These are phyloP conservation scores for Aspergillus steynii DNA, from an alignment of 495 filamentous ascomycete species.

Conservation along the genomic window DNA sequence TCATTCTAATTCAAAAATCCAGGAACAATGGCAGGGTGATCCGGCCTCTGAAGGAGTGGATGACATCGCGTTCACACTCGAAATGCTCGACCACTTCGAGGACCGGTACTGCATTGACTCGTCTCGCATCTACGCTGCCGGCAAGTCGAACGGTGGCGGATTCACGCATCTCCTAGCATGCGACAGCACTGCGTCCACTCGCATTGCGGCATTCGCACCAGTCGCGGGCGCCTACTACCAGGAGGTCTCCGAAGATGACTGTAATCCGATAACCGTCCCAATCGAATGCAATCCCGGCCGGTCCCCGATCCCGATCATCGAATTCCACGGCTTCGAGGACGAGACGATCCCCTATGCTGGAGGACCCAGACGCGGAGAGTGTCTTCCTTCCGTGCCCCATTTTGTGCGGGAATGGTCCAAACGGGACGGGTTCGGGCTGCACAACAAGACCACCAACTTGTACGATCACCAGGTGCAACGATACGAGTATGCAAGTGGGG, in stretches of 20 bases:
- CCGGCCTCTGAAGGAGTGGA: constrained; percentile 29
- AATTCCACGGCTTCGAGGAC: constrained; percentile 51
- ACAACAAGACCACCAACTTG: constrained; percentile 21
- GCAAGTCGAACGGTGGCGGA: constrained; percentile 62
- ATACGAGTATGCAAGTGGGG: constrained; percentile 12
- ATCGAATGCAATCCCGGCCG: constrained; percentile 39
- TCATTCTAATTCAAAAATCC: background rate
- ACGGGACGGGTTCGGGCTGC: constrained; percentile 24
- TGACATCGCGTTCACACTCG: constrained; percentile 48
- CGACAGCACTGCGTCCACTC: constrained; percentile 31
- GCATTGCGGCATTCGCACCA: constrained; percentile 49
- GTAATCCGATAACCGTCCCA: constrained; percentile 5
- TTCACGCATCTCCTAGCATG: constrained; percentile 57
- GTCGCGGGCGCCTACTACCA: constrained; percentile 39
- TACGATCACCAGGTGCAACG: constrained; percentile 7
- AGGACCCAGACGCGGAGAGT: constrained; percentile 27
- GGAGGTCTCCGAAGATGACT: constrained; percentile 5
- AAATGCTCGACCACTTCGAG: constrained; percentile 48
- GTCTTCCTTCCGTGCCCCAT: constrained; percentile 37
- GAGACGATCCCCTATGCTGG: constrained; percentile 36
- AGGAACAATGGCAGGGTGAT: constrained; percentile 32
- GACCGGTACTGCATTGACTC: constrained; percentile 51
- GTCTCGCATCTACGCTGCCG: constrained; percentile 54
- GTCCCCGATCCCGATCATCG: constrained; percentile 41
- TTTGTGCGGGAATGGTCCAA: constrained; percentile 36